These are phyloP conservation scores for Pigoraptor vietnamica DNA, from an alignment of 78 protist genomes.

Conservation along the genomic window DNA sequence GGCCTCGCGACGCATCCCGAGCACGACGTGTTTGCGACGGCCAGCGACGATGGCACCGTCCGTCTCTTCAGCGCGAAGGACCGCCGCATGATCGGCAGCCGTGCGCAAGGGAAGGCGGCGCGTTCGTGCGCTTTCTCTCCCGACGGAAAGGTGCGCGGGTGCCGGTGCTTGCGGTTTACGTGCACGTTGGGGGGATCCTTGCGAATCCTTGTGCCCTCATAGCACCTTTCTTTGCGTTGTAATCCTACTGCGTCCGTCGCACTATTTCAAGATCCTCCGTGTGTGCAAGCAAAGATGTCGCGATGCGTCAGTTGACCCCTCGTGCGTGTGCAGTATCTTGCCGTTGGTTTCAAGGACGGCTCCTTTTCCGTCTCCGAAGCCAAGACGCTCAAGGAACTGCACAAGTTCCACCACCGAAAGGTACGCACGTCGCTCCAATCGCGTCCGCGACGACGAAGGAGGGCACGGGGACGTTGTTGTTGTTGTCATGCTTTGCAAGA, in stretches of 20 bases:
- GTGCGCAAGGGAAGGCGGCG: neutral
- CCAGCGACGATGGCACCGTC: neutral
- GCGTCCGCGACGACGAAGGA: no score
- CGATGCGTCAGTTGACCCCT: neutral
- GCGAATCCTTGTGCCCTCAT: no score
- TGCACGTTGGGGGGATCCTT: neutral
- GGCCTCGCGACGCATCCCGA: constrained; percentile 22
- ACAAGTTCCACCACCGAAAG: neutral
- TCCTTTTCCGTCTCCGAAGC: neutral
- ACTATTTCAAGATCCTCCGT: neutral
- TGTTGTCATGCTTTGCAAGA: no score
- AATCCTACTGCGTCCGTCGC: neutral
- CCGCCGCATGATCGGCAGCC: neutral
- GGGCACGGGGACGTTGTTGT: no score
- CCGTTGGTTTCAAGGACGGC: neutral
- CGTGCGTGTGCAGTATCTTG: neutral
- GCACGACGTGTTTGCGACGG: neutral
- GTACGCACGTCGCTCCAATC: no score
- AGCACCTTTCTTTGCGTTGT: no score
- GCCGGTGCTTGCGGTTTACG: neutral
- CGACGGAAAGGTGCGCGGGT: neutral
- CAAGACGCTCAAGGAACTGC: neutral
- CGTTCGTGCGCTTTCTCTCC: neutral
- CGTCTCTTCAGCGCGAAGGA: neutral
- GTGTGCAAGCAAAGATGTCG: neutral